Evolutionary conservation across 805 yeast species (phyloP).

Genomic region (Cyberlindnera mississippiensis): DNA sequence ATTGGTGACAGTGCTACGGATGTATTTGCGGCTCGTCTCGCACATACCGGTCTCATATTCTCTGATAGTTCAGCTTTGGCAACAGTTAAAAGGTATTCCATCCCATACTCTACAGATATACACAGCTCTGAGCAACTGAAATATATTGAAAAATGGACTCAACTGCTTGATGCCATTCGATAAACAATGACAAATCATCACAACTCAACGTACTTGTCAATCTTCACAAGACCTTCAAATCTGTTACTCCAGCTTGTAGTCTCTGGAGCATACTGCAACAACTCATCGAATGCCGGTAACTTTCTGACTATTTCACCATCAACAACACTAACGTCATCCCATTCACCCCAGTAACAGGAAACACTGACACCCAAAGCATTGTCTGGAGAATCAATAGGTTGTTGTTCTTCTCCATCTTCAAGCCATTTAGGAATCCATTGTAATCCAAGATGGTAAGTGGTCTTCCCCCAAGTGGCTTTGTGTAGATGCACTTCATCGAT

Average conservation of each 20-base stretch:
- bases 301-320: conserved; percentile 38
- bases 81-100: conserved; percentile 25
- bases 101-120: conserved; percentile 18
- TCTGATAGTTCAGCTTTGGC: conserved; percentile 34
- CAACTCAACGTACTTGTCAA: conserved; percentile 45
- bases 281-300: conserved; percentile 70
- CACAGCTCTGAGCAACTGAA: conserved; percentile 16
- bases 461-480: conserved; percentile 56
- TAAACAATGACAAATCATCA: conserved; percentile 23
- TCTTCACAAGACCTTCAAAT: conserved; percentile 64
- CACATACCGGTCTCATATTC: conserved; percentile 45
- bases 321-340: conserved; percentile 40
- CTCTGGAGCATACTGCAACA: conserved; percentile 62
- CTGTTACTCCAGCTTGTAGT: conserved; percentile 62
- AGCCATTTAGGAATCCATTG: conserved; percentile 72
- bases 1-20: conserved; percentile 66
- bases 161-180: conserved; percentile 6
- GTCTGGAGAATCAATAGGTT: conserved; percentile 27
- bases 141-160: conserved; percentile 23
- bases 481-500: conserved; percentile 62
- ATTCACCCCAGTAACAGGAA: conserved; percentile 78
- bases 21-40: conserved; percentile 43
- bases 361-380: conserved; percentile 52
- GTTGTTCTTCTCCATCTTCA: conserved; percentile 30
- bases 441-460: conserved; percentile 53